Conservation (phyloP, 805 yeast species). For the Nakazawaea ambrosiae region DNA sequence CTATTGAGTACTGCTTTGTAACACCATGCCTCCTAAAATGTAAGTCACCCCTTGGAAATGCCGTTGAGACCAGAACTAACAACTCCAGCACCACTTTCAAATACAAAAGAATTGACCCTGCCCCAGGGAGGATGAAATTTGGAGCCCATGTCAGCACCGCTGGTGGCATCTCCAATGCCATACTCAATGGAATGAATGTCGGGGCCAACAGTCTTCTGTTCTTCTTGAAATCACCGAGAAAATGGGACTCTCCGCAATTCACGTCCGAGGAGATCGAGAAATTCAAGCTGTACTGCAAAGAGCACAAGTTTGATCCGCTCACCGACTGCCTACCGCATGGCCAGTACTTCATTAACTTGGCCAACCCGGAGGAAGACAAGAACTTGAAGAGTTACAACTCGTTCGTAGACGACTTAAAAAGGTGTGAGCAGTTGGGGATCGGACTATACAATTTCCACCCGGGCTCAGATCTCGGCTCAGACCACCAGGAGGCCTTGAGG, state of each 20-base stretch:
- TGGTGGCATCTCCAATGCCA: slow-evolving; percentile 51
- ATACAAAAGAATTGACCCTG: slow-evolving; percentile 28
- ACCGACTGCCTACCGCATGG: slow-evolving; percentile 92
- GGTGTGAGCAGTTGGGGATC: slow-evolving; percentile 82
- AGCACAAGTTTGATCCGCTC: slow-evolving; percentile 60
- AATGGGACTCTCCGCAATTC: slow-evolving; percentile 83
- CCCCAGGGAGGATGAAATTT: slow-evolving; percentile 44
- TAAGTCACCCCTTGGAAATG: too few species aligned
- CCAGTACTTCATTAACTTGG: slow-evolving; percentile 86
- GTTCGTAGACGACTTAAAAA: slow-evolving; percentile 74
- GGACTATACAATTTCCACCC: slow-evolving; percentile 92
- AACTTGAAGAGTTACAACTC: slow-evolving; percentile 68
- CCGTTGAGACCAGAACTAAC: too few species aligned
- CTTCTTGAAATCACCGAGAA: slow-evolving; percentile 82
- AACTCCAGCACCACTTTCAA: slow-evolving; percentile 15
- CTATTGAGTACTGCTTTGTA: too few species aligned
- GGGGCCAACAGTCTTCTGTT: slow-evolving; percentile 84
- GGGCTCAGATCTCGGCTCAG: slow-evolving; percentile 74
- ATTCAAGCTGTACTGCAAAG: slow-evolving; percentile 57
- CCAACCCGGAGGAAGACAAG: slow-evolving; percentile 81
- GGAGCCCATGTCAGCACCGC: slow-evolving; percentile 88
- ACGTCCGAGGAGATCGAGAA: slow-evolving; percentile 57
- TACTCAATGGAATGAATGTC: slow-evolving; percentile 35
- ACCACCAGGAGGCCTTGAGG: slow-evolving; percentile 54
- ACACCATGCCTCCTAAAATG: too few species aligned